Evolutionary conservation across 2,329 filamentous ascomycete genomes (phyloP), one percentile per base, ranked within the genome.

Genomic region (Didymella pomorum): DNA sequence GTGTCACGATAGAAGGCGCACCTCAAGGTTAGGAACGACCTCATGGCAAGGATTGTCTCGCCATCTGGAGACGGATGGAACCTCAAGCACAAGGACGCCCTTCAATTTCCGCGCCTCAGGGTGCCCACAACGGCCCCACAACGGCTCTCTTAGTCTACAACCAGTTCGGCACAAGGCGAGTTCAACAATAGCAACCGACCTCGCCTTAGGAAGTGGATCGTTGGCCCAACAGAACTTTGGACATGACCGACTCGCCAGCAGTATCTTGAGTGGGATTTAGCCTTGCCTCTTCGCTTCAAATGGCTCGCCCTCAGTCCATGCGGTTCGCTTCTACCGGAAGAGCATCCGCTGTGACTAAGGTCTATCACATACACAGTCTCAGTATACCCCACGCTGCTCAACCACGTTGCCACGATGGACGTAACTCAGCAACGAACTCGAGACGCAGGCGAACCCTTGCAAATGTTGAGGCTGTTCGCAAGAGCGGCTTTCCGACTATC

Each of bases 121-220:
- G 42, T 39, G 57, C 52, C 66, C 65, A 61, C 56, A 43, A 25
- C 23, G 23, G 23, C 23, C 23, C 23, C 23, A 25, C 23, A 25
- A 25, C n/a, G n/a, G n/a, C n/a, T n/a, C n/a, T n/a, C n/a, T 45
- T 51, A 45, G 56, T 58, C 60, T 41, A 61, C 50, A 56, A 56
- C 66, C 63, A 48, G 61, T 52, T 48, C 51, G 65, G 56, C 49
- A 52, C 33, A 57, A 37, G 46, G 52, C 61, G 50, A 65, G 35
- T 53, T 64, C 62, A 68, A 68, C 63, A 64, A 58, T 54, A 49
- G 60, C 58, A 61, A 52, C 35, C 23, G 31, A 58, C 25, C 37
- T 45, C 26, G 29, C 44, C 23, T 46, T 54, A 51, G 46, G 23
- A 25, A 58, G 56, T 54, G 56, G 56, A 58, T 45, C 50, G 31